Conservation (phyloP, 805 yeast genomes). For the Yarrowia osloensis region DNA sequence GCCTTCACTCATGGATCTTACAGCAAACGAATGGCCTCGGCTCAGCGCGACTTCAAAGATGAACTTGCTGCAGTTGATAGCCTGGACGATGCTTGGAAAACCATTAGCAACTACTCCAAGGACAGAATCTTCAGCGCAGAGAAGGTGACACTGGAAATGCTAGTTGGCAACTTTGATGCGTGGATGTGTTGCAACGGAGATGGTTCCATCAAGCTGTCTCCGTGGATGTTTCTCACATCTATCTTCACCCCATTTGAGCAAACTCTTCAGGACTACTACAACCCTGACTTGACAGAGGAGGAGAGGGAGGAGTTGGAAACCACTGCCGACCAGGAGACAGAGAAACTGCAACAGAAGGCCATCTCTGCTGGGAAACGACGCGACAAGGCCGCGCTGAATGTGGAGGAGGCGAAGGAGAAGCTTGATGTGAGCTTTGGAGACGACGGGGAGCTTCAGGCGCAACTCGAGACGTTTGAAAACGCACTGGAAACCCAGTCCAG, state of each 20-base stretch:
- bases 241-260: not conserved
- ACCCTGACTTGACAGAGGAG: not conserved
- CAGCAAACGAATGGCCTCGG: not conserved
- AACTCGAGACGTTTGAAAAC: not conserved
- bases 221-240: not conserved
- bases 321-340: not conserved
- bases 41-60: not conserved
- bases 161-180: not conserved
- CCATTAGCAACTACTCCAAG: not conserved
- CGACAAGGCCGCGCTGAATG: not conserved
- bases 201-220: not conserved
- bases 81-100: not conserved
- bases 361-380: not conserved
- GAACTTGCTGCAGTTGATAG: not conserved
- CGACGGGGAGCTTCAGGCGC: not conserved
- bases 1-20: not conserved
- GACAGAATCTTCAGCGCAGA: not conserved
- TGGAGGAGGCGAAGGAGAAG: not conserved
- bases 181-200: not conserved
- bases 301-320: not conserved
- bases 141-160: not conserved
- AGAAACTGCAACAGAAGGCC: not conserved
- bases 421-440: not conserved
- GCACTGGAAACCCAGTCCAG: not conserved
- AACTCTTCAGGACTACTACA: not conserved